Base-by-base conservation (phyloP, 2,329 filamentous ascomycete species). In the Epichloe glyceriae region DNA sequence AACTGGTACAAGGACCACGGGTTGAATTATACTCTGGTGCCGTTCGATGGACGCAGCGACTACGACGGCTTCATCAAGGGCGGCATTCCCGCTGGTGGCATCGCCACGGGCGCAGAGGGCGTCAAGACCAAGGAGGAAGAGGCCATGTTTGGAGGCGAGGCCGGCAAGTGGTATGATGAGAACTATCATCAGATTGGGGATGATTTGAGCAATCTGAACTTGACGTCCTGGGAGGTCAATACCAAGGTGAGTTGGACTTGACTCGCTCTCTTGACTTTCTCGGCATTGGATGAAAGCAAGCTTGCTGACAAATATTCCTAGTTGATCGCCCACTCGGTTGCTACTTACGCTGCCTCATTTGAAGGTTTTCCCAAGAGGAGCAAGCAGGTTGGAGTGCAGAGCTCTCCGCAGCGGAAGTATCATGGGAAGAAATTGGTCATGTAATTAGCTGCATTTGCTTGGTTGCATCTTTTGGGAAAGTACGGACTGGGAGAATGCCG, bases 31-130 rank as follows among this genome's bases (percentile, higher is more conserved):
- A 85, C 80, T 0, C 79, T 85, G 52, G 86, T 86, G 30, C 77
- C 80, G 2, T 91, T 93, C 57, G 83, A 88, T 58, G 86, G 86
- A 6, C 81, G 86, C 52, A 87, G 82, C 55, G 87, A 93, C 66
- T 91, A 91, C 59, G 84, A 82, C 47, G 83, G 80, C 1, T 90
- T 91, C 70, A 83, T 89, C 59, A 74, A 79, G 37, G 74, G 78
- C 51, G 83, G 83, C 3, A 88, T 90, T 41, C 83, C 86, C 0
- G 79, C 79, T 1, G 85, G 86, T 22, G 86, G 86, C 33, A 79
- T 90, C 54, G 85, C 85, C 50, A 88, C 86, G 2, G 86, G 86
- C 39, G 86, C 86, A 1, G 86, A 90, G 65, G 83, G 78, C 12
- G 64, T 86, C 67, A 90, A 89, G 77, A 88, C 84, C 0, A 67